phyloP scores from a whole-genome alignment of 164 flowering plant species.

The Tetrastigma voinierianum region DNA sequence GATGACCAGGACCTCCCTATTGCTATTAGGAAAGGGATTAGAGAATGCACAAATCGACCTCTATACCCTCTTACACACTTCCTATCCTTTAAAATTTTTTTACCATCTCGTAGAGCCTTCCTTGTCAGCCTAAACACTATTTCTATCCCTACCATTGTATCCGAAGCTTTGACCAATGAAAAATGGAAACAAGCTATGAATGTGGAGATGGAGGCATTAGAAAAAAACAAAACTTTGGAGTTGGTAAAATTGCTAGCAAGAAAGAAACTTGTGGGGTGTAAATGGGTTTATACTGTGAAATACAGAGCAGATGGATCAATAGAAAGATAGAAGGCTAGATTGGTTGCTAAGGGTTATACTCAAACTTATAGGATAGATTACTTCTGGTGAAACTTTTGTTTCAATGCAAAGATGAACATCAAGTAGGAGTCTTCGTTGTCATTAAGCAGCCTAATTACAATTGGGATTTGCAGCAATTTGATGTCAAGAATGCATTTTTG shows the following conservation, averaged over 20 bases:
- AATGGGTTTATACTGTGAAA: neutral
- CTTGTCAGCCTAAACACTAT: constrained; percentile 15
- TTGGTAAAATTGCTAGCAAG: no score
- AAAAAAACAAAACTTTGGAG: constrained; percentile 8
- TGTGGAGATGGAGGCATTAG: neutral
- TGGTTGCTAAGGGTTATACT: constrained; percentile 8
- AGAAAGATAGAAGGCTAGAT: constrained; percentile 6
- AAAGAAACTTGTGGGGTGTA: no score
- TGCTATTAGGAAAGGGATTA: constrained; percentile 8
- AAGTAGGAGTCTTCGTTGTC: neutral
- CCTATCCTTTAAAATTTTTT: constrained; percentile 8
- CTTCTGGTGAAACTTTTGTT: neutral
- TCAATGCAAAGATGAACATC: constrained; percentile 1
- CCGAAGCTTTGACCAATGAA: constrained; percentile 19
- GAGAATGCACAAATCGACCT: constrained; percentile 5
- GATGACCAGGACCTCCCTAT: constrained; percentile 3
- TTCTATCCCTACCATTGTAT: constrained; percentile 11
- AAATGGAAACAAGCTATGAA: constrained; percentile 24
- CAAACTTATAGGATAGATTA: constrained; percentile 4
- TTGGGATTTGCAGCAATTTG: constrained; percentile 2
- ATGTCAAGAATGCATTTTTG: constrained; percentile 10
- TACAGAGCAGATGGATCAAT: constrained; percentile 2
- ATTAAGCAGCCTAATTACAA: neutral
- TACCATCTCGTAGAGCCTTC: constrained; percentile 11
- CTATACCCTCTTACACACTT: constrained; percentile 6